phyloP scores from a whole-genome alignment of 768 basidiomycete genomes.

The Asterophora parasitica region DNA sequence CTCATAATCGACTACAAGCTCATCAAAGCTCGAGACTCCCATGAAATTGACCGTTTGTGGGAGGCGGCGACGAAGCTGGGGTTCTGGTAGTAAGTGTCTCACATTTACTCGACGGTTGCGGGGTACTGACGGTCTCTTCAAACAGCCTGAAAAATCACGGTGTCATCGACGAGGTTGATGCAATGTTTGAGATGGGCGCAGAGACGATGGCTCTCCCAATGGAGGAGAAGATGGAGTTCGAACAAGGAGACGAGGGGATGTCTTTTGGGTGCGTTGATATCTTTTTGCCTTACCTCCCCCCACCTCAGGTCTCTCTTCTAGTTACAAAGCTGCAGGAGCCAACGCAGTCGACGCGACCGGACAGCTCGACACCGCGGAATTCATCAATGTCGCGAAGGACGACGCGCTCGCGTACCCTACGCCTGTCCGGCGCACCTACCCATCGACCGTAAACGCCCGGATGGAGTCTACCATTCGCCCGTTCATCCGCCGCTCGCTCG shows the following conservation, averaged over 20 bases:
- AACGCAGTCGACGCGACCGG: constrained; percentile 61
- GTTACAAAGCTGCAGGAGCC: constrained; percentile 61
- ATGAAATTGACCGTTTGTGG: constrained; percentile 50
- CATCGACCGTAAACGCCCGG: constrained; percentile 39
- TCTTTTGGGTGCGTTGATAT: constrained; percentile 30
- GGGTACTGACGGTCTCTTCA: not conserved
- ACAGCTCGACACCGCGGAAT: constrained; percentile 51
- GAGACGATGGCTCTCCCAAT: constrained; percentile 50
- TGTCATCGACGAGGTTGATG: constrained; percentile 38
- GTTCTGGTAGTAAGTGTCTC: constrained; percentile 56
- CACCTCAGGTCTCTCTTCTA: constrained; percentile 13
- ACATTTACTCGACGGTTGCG: not conserved
- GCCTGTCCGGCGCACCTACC: constrained; percentile 52
- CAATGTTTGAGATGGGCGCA: constrained; percentile 53
- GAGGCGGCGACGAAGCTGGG: constrained; percentile 53
- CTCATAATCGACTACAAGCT: constrained; percentile 52
- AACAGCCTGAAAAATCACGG: constrained; percentile 54
- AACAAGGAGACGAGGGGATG: constrained; percentile 47
- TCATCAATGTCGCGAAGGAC: constrained; percentile 66
- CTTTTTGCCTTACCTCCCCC: not conserved
- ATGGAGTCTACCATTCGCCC: constrained; percentile 49
- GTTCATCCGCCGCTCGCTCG: constrained; percentile 54
- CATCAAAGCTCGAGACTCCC: constrained; percentile 33
- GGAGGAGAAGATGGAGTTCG: constrained; percentile 54
- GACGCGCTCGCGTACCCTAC: constrained; percentile 59